Conservation (phyloP, 768 basidiomycete species). For the Leccinellum albellum region DNA sequence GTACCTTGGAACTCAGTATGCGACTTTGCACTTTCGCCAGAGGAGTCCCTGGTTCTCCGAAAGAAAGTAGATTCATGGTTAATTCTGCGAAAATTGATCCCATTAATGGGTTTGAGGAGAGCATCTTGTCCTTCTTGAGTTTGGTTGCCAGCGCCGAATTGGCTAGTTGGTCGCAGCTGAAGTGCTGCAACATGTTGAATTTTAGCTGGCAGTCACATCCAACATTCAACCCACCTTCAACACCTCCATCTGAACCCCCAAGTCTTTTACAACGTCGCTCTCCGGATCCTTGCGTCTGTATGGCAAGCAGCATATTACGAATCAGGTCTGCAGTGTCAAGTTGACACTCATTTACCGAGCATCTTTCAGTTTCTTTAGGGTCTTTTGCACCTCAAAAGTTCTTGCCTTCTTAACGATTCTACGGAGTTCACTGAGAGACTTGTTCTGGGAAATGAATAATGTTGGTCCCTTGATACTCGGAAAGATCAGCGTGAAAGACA, state of each 20-base stretch:
- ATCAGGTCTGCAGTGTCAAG: background rate
- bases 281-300: slow-evolving; percentile 37
- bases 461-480: slow-evolving; percentile 7
- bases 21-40: slow-evolving; percentile 64
- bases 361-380: slow-evolving; percentile 78
- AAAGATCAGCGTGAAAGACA: slow-evolving; percentile 26
- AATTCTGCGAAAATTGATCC: slow-evolving; percentile 48
- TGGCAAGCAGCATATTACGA: slow-evolving; percentile 1
- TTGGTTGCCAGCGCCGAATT: slow-evolving; percentile 66
- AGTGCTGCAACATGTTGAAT: slow-evolving; percentile 37
- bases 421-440: slow-evolving; percentile 65
- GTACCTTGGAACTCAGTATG: slow-evolving; percentile 71
- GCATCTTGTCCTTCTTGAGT: slow-evolving; percentile 64
- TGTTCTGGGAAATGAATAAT: slow-evolving; percentile 50
- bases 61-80: slow-evolving; percentile 29
- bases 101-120: slow-evolving; percentile 49
- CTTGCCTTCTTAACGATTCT: slow-evolving; percentile 81
- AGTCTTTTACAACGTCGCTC: slow-evolving; percentile 39
- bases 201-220: background rate
- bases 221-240: slow-evolving; percentile 55
- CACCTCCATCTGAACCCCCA: slow-evolving; percentile 56
- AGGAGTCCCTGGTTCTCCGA: slow-evolving; percentile 39
- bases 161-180: slow-evolving; percentile 57
- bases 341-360: slow-evolving; percentile 46
- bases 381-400: slow-evolving; percentile 73